These are phyloP conservation scores for Penicillium fuscoglaucum DNA, from an alignment of 2,329 filamentous ascomycete species.

Conservation along the genomic window DNA sequence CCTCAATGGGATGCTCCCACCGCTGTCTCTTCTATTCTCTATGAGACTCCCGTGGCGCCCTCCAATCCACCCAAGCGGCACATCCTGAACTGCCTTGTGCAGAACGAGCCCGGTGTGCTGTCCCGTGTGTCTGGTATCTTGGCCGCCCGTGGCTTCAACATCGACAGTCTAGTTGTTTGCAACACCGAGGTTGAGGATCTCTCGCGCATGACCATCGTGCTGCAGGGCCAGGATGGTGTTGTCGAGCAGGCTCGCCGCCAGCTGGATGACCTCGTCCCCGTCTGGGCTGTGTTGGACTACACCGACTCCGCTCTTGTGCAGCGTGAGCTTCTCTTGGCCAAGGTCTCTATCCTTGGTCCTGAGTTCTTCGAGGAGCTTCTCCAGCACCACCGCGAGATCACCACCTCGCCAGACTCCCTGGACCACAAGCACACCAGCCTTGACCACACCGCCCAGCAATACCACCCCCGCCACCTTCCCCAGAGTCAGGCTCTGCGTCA, in stretches of 20 bases:
- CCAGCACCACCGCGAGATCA: slow-evolving; percentile 92
- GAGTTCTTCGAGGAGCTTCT: slow-evolving; percentile 98
- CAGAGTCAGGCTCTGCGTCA: slow-evolving; percentile 86
- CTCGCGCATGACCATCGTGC: slow-evolving; percentile 97
- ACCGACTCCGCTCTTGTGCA: slow-evolving; percentile 90
- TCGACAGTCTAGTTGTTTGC: slow-evolving; percentile 96
- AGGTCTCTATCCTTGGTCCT: slow-evolving; percentile 93
- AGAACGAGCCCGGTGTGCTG: slow-evolving; percentile 97
- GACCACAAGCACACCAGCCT: slow-evolving; percentile 25
- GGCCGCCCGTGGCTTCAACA: slow-evolving; percentile 96
- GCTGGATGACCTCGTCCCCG: slow-evolving; percentile 92
- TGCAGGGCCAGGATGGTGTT: slow-evolving; percentile 93
- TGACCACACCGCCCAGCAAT: slow-evolving; percentile 44
- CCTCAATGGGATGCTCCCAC: slow-evolving; percentile 86
- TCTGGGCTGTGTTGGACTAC: slow-evolving; percentile 98
- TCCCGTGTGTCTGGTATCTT: slow-evolving; percentile 96
- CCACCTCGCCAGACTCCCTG: slow-evolving; percentile 48
- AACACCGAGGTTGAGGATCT: slow-evolving; percentile 96
- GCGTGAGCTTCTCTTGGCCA: slow-evolving; percentile 90
- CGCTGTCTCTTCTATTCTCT: slow-evolving; percentile 96
- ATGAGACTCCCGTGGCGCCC: slow-evolving; percentile 89
- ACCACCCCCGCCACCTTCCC: slow-evolving; percentile 84
- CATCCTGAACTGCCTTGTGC: slow-evolving; percentile 95
- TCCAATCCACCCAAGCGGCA: slow-evolving; percentile 85
- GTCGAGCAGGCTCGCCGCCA: slow-evolving; percentile 96